Conservation (phyloP, 2,329 filamentous ascomycete species). For the Erysiphe neolycopersici region DNA sequence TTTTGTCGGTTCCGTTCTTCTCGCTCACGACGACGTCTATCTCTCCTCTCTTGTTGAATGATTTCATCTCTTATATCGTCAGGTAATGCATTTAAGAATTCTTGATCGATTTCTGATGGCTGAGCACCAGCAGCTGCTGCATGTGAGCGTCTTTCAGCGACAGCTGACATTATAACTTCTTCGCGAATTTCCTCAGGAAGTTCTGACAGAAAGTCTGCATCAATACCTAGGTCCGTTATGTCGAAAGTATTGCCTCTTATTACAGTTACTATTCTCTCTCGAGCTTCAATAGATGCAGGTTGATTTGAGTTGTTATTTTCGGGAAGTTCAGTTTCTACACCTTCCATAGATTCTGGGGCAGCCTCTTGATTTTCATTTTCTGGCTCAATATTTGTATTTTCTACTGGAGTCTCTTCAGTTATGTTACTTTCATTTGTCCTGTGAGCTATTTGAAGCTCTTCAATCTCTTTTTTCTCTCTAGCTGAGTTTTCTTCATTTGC, state of each 20-base stretch:
- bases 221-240: conserved; percentile 83
- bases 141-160: conserved; percentile 58
- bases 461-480: conserved; percentile 41
- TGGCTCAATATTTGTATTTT: conserved; percentile 21
- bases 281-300: conserved; percentile 19
- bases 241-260: conserved; percentile 74
- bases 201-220: conserved; percentile 83
- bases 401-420: conserved; percentile 22
- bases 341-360: conserved; percentile 34
- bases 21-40: conserved; percentile 66
- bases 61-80: conserved; percentile 76
- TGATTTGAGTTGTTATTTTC: conserved; percentile 12
- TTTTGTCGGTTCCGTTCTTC: conserved; percentile 50
- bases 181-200: conserved; percentile 91
- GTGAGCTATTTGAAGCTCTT: conserved; percentile 35
- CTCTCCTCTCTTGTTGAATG: conserved; percentile 67
- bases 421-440: conserved; percentile 20
- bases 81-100: conserved; percentile 81
- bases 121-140: conserved; percentile 45
- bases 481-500: conserved; percentile 42
- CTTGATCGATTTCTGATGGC: conserved; percentile 63
- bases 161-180: conserved; percentile 79
- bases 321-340: conserved; percentile 29
- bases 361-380: conserved; percentile 10
- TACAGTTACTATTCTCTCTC: conserved; percentile 47